Base-by-base conservation (phyloP, 2,329 filamentous ascomycete species). In the Aspergillus fijiensis region DNA sequence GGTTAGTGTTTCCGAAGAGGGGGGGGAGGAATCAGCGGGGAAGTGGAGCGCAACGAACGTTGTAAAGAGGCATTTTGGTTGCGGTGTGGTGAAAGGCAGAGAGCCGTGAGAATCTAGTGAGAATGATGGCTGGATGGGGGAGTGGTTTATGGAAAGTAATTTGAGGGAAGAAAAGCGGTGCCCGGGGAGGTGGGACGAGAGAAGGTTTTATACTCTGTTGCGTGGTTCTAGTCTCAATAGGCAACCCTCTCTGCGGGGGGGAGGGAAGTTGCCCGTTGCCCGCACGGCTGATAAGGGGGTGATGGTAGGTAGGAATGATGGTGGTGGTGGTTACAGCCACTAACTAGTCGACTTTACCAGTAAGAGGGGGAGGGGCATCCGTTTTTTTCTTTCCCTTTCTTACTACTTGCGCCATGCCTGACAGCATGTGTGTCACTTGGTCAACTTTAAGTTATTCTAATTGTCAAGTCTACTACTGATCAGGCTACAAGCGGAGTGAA, bases 61-160 rank as follows among this genome's bases (percentile, higher is more conserved):
- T 78, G 71, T 69, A 77, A 31, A 76, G 68, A 72, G 75, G 73
- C 75, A 77, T 77, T 19, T 63, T 74, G 27, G 23, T 45, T 50
- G 49, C 23, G 25, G 49, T 50, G 25, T 50, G 25, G 19, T 50
- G 49, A 29, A 50, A 50, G 49, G 23, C 23, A 27, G 49, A 49
- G 49, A 27, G 23, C 14, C 49, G 49, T 14, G 27, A 23, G 10
- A 9, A 29, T 50, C 23, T 29, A 12, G 7, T 19, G 25, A 16
- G 51, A 49, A 52, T 19, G 42, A 23, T n/a, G 54, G 25, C 42
- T 45, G 39, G 33, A 55, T 19, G 23, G 51, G 19, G 19, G 45
- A 31, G n/a, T 29, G 25, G 11, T 29, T 25, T 14, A 9, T 27
- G 23, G 14, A 50, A 25, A 16, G 39, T 45, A 16, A 6, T 45